These are phyloP conservation scores for Rugonectria rugulosa DNA, from an alignment of 2,329 filamentous ascomycete species.

Conservation along the genomic window DNA sequence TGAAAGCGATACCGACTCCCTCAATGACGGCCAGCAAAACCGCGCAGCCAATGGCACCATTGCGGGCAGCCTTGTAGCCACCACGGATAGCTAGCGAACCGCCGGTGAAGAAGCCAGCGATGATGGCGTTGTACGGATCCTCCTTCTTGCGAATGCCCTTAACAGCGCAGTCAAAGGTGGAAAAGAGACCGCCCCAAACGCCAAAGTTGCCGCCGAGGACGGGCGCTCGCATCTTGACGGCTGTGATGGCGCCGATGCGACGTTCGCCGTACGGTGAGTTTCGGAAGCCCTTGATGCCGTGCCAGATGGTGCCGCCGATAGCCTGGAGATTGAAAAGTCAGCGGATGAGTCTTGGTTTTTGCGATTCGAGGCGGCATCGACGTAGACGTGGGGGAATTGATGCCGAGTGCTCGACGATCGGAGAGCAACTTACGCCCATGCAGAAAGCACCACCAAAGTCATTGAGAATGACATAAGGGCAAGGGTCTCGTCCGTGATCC, in stretches of 20 bases:
- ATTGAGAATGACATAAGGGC: constrained; percentile 94
- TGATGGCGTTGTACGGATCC: constrained; percentile 97
- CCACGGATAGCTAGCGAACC: constrained; percentile 91
- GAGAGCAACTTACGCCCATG: constrained; percentile 78
- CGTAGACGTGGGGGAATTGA: background rate
- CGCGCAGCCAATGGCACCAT: constrained; percentile 95
- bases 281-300: constrained; percentile 93
- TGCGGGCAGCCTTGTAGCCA: constrained; percentile 89
- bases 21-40: constrained; percentile 95
- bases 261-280: constrained; percentile 93
- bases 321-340: constrained; percentile 54
- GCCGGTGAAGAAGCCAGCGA: constrained; percentile 95
- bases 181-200: constrained; percentile 96
- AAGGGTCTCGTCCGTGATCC: constrained; percentile 97
- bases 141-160: constrained; percentile 97
- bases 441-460: constrained; percentile 97
- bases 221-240: constrained; percentile 95
- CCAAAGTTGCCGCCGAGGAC: constrained; percentile 98
- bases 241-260: constrained; percentile 93
- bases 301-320: constrained; percentile 87
- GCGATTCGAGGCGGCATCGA: constrained; percentile 1
- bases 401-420: constrained; percentile 12
- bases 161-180: constrained; percentile 94
- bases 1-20: constrained; percentile 94
- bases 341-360: constrained; percentile 30